Percentiles rank a stretch among this genome's conserved stretches.
phyloP scores from a whole-genome alignment of 305 asterid species.

The Fraxinus paxiana region DNA sequence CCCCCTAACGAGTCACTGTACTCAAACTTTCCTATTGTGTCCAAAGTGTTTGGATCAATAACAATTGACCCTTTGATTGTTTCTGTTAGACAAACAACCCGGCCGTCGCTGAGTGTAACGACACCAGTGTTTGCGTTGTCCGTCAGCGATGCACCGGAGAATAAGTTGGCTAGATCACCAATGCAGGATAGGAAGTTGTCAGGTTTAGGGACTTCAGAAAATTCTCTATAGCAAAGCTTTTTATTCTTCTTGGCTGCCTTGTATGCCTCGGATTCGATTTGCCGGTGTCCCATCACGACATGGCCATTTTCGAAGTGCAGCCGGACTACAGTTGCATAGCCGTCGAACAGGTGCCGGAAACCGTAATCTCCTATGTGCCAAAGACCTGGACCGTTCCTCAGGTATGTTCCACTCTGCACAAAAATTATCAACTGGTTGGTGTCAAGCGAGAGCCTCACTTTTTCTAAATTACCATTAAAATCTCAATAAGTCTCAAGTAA shows the following conservation, averaged over 20 bases:
- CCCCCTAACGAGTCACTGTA: conserved; percentile 66
- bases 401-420: conserved; percentile 81
- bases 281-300: conserved; percentile 75
- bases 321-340: conserved; percentile 90
- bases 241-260: conserved; percentile 63
- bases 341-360: conserved; percentile 93
- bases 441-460: not conserved
- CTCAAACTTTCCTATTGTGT: conserved; percentile 60
- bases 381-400: conserved; percentile 88
- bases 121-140: conserved; percentile 96
- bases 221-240: conserved; percentile 74
- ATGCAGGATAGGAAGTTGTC: conserved; percentile 66
- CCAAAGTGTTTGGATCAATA: conserved; percentile 63
- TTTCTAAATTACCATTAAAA: not conserved
- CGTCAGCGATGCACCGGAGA: conserved; percentile 84
- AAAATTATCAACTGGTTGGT: not conserved
- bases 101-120: conserved; percentile 73
- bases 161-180: conserved; percentile 69
- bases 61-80: conserved; percentile 76
- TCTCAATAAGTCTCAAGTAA: too few species aligned
- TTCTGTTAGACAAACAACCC: conserved; percentile 86
- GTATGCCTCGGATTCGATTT: conserved; percentile 80
- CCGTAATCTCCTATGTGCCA: conserved; percentile 85
- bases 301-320: conserved; percentile 60
- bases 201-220: conserved; percentile 75